Conservation (phyloP, 1,284 basidiomycete species). For the Malassezia restricta region DNA sequence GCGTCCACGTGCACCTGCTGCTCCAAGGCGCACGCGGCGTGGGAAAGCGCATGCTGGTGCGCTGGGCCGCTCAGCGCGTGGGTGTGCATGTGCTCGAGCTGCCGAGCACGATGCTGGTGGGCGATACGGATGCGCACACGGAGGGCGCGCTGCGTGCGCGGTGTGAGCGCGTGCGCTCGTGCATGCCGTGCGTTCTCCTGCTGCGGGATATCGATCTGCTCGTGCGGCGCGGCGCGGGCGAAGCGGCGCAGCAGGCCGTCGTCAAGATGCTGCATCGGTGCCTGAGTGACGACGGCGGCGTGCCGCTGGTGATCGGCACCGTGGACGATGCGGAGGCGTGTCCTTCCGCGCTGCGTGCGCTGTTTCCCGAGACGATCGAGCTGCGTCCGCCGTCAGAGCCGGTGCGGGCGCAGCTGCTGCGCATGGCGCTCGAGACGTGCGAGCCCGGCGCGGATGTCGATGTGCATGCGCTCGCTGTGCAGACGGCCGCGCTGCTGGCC, state of each 20-base stretch:
- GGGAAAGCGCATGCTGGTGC: conserved; percentile 59
- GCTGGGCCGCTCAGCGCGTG: conserved; percentile 55
- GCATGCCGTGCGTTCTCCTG: conserved; percentile 73
- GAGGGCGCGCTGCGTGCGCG: conserved; percentile 63
- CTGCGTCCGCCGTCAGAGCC: conserved; percentile 24
- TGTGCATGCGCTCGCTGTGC: conserved; percentile 60
- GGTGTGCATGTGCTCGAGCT: conserved; percentile 75
- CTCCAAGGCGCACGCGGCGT: conserved; percentile 62
- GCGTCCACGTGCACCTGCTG: conserved; percentile 50
- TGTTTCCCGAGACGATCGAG: conserved; percentile 66
- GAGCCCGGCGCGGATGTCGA: conserved; percentile 66
- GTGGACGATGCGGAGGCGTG: conserved; percentile 60
- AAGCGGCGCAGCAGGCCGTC: conserved; percentile 62
- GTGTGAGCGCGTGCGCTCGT: conserved; percentile 66
- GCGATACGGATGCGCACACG: conserved; percentile 67
- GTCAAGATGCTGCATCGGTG: conserved; percentile 59
- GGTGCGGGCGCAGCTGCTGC: conserved; percentile 12
- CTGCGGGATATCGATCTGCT: conserved; percentile 76
- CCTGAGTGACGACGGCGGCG: conserved; percentile 44
- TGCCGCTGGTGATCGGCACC: conserved; percentile 54
- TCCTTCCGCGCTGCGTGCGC: conserved; percentile 57
- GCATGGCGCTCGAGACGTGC: conserved; percentile 48
- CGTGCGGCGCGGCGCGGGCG: conserved; percentile 55
- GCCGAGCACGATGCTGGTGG: conserved; percentile 71
- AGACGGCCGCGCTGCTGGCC: conserved; percentile 83